Conservation (phyloP, 495 filamentous ascomycete species). For the Xylaria acuta region DNA sequence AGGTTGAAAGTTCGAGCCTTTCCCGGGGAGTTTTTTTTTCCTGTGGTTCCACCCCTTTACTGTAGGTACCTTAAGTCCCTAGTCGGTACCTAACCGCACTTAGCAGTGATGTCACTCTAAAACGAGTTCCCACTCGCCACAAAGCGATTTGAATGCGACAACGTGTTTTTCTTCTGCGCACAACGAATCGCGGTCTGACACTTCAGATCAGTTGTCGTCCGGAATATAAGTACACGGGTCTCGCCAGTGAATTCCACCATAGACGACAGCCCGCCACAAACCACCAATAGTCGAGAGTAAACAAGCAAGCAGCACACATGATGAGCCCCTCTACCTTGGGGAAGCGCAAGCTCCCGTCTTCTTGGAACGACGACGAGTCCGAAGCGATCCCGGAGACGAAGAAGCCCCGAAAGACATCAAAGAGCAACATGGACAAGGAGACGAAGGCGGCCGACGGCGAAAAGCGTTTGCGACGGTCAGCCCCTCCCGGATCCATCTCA, state of each 20-base stretch:
- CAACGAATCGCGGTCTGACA: neutral
- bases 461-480: constrained; percentile 35
- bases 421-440: constrained; percentile 6
- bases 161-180: too few relatives aligned
- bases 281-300: neutral
- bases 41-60: too few relatives aligned
- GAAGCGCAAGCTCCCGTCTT: constrained; percentile 31
- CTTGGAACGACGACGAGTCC: constrained; percentile 1
- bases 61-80: too few relatives aligned
- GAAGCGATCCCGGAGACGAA: neutral
- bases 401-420: constrained; percentile 14
- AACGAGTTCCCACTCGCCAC: too few relatives aligned
- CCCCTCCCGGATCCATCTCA: neutral
- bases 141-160: too few relatives aligned
- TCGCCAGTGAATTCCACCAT: neutral
- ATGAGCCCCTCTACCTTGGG: constrained; percentile 11
- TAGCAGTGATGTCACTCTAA: too few relatives aligned
- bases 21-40: too few relatives aligned
- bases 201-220: neutral
- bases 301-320: neutral
- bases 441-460: constrained; percentile 16
- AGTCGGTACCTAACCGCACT: too few relatives aligned
- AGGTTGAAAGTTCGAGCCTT: too few relatives aligned
- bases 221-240: neutral
- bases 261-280: neutral